phyloP scores from a whole-genome alignment of 495 filamentous ascomycete species.

The Friedmanniomyces endolithicus region DNA sequence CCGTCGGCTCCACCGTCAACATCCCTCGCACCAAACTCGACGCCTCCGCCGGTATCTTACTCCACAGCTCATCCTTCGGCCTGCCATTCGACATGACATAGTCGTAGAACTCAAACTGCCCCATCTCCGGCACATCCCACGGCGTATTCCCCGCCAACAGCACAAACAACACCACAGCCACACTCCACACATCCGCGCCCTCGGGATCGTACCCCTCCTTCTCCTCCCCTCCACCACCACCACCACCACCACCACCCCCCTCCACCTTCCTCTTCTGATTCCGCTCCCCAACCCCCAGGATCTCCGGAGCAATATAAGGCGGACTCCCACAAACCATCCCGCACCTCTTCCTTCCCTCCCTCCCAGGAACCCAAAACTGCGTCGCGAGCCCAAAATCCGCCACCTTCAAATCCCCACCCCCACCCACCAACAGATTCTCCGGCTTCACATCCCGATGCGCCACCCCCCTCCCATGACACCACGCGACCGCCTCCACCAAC shows the following conservation, averaged over 20 bases:
- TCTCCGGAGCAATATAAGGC: constrained; percentile 93
- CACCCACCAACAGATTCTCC: constrained; percentile 42
- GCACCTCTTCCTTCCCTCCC: constrained; percentile 64
- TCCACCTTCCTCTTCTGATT: constrained; percentile 29
- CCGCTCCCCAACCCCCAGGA: constrained; percentile 31
- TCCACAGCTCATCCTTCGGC: constrained; percentile 79
- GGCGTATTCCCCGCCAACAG: constrained; percentile 92
- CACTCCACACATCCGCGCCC: constrained; percentile 90
- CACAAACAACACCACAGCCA: constrained; percentile 91
- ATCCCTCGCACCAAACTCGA: constrained; percentile 86
- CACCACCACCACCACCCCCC: constrained; percentile 10
- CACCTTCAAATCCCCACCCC: constrained; percentile 78
- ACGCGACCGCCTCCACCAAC: constrained; percentile 77
- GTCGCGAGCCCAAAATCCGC: constrained; percentile 91
- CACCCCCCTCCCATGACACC: constrained; percentile 65
- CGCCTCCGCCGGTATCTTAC: constrained; percentile 59
- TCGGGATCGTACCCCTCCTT: constrained; percentile 66
- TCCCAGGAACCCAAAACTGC: constrained; percentile 67
- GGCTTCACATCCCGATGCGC: constrained; percentile 37
- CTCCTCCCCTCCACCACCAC: constrained; percentile 32
- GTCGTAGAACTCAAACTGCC: constrained; percentile 45
- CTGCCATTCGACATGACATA: constrained; percentile 62
- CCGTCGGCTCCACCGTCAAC: constrained; percentile 65
- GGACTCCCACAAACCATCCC: constrained; percentile 89
- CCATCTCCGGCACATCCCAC: constrained; percentile 78